Evolutionary conservation across 2,329 filamentous ascomycete species (phyloP).

Genomic region (Metarhizium humberi): DNA sequence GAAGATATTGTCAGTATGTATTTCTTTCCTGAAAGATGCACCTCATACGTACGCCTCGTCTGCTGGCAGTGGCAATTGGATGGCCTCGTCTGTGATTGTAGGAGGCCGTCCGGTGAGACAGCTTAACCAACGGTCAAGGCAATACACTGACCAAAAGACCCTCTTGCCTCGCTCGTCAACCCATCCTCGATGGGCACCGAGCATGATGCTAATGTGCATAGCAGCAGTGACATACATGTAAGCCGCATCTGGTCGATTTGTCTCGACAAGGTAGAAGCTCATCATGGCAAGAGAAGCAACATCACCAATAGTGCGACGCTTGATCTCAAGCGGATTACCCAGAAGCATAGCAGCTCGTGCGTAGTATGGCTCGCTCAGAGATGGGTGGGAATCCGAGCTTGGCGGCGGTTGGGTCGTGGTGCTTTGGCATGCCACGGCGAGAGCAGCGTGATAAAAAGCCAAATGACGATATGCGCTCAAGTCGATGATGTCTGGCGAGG

Average conservation of each 20-base stretch:
- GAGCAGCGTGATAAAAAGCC: slow-evolving; percentile 35
- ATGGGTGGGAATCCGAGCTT: slow-evolving; percentile 19
- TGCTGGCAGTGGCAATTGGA: slow-evolving; percentile 31
- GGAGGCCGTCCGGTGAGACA: slow-evolving; percentile 41
- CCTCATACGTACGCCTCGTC: slow-evolving; percentile 28
- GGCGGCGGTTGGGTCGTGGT: slow-evolving; percentile 5
- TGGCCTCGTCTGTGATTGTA: slow-evolving; percentile 35
- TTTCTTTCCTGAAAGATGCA: not conserved
- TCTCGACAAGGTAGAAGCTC: slow-evolving; percentile 39
- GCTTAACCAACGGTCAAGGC: slow-evolving; percentile 39
- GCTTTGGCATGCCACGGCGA: slow-evolving; percentile 27
- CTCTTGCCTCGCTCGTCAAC: slow-evolving; percentile 34
- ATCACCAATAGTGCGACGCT: slow-evolving; percentile 29
- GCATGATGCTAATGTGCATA: slow-evolving; percentile 37
- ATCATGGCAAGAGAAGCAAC: slow-evolving; percentile 36
- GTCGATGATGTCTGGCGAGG: slow-evolving; percentile 13
- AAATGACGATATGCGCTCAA: slow-evolving; percentile 25
- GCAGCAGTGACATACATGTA: slow-evolving; percentile 37
- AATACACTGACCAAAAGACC: slow-evolving; percentile 43
- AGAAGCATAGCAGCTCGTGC: slow-evolving; percentile 32
- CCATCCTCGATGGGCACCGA: slow-evolving; percentile 36
- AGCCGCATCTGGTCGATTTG: slow-evolving; percentile 37
- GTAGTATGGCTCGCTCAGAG: slow-evolving; percentile 34
- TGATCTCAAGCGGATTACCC: slow-evolving; percentile 37
- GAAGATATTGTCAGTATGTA: not conserved